phyloP scores from a whole-genome alignment of 306 rosid genomes.

The Trichosanthes cucumerina region DNA sequence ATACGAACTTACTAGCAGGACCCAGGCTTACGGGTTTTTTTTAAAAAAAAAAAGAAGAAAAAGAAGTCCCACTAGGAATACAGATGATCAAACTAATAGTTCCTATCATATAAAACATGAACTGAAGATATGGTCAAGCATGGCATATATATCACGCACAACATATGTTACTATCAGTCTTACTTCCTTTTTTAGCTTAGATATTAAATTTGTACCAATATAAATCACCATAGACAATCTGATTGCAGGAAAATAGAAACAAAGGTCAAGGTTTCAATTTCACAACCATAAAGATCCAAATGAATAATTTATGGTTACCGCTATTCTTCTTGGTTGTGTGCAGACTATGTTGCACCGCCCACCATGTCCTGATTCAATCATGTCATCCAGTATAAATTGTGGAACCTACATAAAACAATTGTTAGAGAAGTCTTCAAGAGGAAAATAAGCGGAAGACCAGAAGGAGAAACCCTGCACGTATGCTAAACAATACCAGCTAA shows the following conservation, averaged over 20 bases:
- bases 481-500: background rate
- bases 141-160: background rate
- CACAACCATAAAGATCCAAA: conserved; percentile 1
- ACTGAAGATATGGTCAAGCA: background rate
- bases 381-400: conserved; percentile 87
- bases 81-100: background rate
- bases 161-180: background rate
- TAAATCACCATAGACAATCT: background rate
- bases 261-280: background rate
- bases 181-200: background rate
- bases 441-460: background rate
- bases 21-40: background rate
- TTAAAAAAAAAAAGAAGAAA: background rate
- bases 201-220: background rate
- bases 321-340: conserved; percentile 98
- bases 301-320: conserved; percentile 35
- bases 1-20: background rate
- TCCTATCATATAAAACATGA: background rate
- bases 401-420: conserved; percentile 56
- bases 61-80: background rate
- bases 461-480: background rate
- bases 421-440: background rate
- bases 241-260: background rate
- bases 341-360: conserved; percentile 76
- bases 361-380: conserved; percentile 70